Base-by-base conservation (phyloP, 2,329 filamentous ascomycete species). In the Fusarium brachygibbosum region DNA sequence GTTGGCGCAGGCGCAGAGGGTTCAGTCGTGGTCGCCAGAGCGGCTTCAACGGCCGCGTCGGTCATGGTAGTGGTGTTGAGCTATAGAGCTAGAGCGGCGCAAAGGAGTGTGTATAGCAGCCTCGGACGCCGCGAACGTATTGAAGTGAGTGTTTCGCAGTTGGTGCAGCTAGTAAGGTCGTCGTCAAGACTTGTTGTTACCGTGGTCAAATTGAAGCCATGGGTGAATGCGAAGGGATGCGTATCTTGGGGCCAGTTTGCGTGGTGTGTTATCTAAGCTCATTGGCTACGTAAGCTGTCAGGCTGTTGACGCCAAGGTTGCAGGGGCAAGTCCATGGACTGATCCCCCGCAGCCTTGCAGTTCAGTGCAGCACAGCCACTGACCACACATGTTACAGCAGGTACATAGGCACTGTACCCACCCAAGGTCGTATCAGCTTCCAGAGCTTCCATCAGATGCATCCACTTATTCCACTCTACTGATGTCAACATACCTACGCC, bases 41-140 rank as follows among this genome's bases (percentile, higher is more conserved):
- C 76, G 58, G 76, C 71, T 68, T 73, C 77, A 41, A 78, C 74
- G 23, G 70, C 69, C 53, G 73, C 71, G 68, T 77, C 78, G 38
- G 77, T 76, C 78, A 80, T 80, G 63, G 56, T 67, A 21, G 66
- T 67, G n/a, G 63, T 54, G 48, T 63, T 25, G 21, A 49, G 56
- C 52, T 51, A 56, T 37, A 48, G 49, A 51, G 54, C 48, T 19
- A 58, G 54, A 54, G 51, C 45, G 51, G 53, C 50, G 51, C 52
- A 48, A 61, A 54, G 34, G 74, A 71, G 72, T 65, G 56, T 45
- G 59, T 66, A 46, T 25, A 28, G 65, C 56, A 58, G 57, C 60
- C 40, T 63, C 50, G 44, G 63, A 63, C 53, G 59, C 57, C 56
- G 41, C 66, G 46, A 49, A 17, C 13, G 25, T 60, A 14, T 40